Base-by-base conservation (phyloP, 805 yeast species). In the Ogataea allantospora region DNA sequence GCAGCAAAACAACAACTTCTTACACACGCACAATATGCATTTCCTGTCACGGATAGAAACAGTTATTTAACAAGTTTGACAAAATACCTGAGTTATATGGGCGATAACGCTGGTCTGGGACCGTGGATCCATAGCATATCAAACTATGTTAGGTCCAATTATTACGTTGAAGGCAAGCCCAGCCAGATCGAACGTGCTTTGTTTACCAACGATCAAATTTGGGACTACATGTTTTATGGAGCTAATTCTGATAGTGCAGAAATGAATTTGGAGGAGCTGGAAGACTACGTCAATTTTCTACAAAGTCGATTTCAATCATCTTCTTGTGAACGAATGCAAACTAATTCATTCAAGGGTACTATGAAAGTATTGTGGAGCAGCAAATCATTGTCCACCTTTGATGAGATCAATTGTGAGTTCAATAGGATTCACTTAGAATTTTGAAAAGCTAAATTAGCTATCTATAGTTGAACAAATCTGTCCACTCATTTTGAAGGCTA, bases 401-500 rank as follows among this genome's bases (percentile, higher is more conserved):
- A 29, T 18, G 23, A 29, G 23, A n/a, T 29, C 4, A 23, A 7
- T 17, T 31, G 34, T 19, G 27, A 23, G 14, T 17, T n/a, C 3
- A 9, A 29, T 11, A 17, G 9, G 14, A n/a, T 29, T 11, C 32
- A 29, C 15, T 18, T 29, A 7, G 25, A n/a, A 6, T 26, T 27
- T 11, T 30, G 31, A 29, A 21, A 5, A 4, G 27, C 27, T 7
- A 6, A n/a, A 24, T 25, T 25, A 25, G 32, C 40, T 33, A 22
- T 26, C 22, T 30, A 7, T 33, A 23, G 28, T 26, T 37, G 20
- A 44, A 38, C 30, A 47, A 27, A 14, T 35, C 31, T 4, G 40
- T 18, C 46, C 46, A 39, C 25, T 47, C 42, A 14, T 22, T 24
- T 16, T 48, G 51, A 13, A 39, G 17, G 17, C 43, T 31, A 12